A percentile compares a stretch with the other conserved stretches of the same genome.
These are phyloP conservation scores for Trichoderma lentiforme DNA, from an alignment of 2,329 filamentous ascomycete genomes.

Conservation along the genomic window DNA sequence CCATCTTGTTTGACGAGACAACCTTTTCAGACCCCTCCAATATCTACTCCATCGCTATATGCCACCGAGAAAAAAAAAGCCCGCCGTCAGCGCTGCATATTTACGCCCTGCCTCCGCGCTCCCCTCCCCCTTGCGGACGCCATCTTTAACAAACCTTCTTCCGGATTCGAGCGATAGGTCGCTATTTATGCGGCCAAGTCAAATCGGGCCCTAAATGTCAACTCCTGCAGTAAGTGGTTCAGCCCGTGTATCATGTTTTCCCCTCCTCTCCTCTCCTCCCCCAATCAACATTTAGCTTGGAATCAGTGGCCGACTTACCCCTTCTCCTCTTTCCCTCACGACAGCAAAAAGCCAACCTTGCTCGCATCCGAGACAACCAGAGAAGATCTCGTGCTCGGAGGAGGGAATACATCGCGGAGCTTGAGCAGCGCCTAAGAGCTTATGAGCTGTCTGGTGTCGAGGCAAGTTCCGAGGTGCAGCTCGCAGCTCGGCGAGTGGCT, in stretches of 20 bases:
- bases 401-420: slow-evolving; percentile 69
- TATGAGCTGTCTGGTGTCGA: slow-evolving; percentile 65
- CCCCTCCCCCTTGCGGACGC: slow-evolving; percentile 13
- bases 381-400: slow-evolving; percentile 69
- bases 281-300: not conserved
- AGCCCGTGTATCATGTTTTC: not conserved
- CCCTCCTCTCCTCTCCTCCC: slow-evolving; percentile 20
- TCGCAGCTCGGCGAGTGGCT: slow-evolving; percentile 63
- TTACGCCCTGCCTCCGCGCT: not conserved
- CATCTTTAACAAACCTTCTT: slow-evolving; percentile 7
- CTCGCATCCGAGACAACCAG: slow-evolving; percentile 72
- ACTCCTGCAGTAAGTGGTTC: slow-evolving; percentile 24
- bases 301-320: slow-evolving; percentile 5
- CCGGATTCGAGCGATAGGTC: slow-evolving; percentile 16
- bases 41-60: slow-evolving; percentile 12
- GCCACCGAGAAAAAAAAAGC: slow-evolving; percentile 8
- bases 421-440: slow-evolving; percentile 58
- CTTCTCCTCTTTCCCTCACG: slow-evolving; percentile 15
- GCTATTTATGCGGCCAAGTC: slow-evolving; percentile 19
- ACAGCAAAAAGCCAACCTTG: slow-evolving; percentile 41
- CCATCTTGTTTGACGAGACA: slow-evolving; percentile 11
- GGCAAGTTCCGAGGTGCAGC: slow-evolving; percentile 68
- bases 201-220: slow-evolving; percentile 23
- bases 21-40: slow-evolving; percentile 11
- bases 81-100: not conserved